These are phyloP conservation scores for Aspergillus pseudoterreus DNA, from an alignment of 2,329 filamentous ascomycete species.

Conservation along the genomic window DNA sequence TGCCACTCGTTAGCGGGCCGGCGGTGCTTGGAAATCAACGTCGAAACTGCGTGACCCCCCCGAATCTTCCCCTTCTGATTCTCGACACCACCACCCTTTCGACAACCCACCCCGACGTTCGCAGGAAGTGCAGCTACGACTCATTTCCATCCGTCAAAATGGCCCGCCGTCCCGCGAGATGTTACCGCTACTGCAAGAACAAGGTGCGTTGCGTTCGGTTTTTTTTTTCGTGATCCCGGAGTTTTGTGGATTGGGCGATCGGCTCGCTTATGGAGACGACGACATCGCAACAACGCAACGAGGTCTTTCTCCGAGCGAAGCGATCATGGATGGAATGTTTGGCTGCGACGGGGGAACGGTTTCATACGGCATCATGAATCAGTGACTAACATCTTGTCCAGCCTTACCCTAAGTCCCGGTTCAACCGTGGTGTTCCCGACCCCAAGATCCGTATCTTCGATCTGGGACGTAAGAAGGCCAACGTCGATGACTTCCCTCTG, in stretches of 20 bases:
- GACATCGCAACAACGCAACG: not conserved
- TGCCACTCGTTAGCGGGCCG: slow-evolving; percentile 37
- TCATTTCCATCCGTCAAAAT: slow-evolving; percentile 70
- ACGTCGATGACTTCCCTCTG: slow-evolving; percentile 98
- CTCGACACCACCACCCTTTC: slow-evolving; percentile 33
- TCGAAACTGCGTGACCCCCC: slow-evolving; percentile 23
- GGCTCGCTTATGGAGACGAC: slow-evolving; percentile 26
- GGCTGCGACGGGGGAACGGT: slow-evolving; percentile 3
- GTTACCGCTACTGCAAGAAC: slow-evolving; percentile 99
- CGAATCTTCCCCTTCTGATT: slow-evolving; percentile 27
- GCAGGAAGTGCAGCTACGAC: slow-evolving; percentile 44
- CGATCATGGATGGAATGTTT: not conserved
- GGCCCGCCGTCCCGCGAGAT: slow-evolving; percentile 98
- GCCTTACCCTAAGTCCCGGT: slow-evolving; percentile 99
- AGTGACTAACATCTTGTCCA: slow-evolving; percentile 36
- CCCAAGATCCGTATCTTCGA: slow-evolving; percentile 94
- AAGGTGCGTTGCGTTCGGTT: slow-evolving; percentile 64
- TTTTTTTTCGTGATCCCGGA: slow-evolving; percentile 17
- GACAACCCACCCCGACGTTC: slow-evolving; percentile 36
- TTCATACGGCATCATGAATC: not conserved
- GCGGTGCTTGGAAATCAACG: slow-evolving; percentile 43
- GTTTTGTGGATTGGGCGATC: slow-evolving; percentile 23
- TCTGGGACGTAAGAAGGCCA: slow-evolving; percentile 96
- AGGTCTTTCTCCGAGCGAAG: too few relatives aligned
- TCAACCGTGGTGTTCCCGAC: slow-evolving; percentile 97